Percentiles rank a stretch among this genome's conserved stretches.
Conservation (phyloP, 768 basidiomycete species). For the Pleurotus giganteus region DNA sequence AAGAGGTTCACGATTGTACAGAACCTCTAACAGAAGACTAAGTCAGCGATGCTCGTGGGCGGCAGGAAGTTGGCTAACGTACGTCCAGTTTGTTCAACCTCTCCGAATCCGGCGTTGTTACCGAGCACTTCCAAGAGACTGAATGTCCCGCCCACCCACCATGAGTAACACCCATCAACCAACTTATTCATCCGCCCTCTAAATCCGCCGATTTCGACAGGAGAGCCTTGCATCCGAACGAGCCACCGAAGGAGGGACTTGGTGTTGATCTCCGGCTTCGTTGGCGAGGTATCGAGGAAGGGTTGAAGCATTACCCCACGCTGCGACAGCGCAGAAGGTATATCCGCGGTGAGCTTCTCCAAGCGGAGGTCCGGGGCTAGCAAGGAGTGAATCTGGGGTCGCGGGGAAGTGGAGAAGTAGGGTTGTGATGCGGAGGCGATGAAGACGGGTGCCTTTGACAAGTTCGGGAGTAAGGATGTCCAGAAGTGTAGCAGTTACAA, state of each 20-base stretch:
- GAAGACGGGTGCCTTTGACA: slow-evolving; percentile 68
- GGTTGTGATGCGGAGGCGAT: slow-evolving; percentile 81
- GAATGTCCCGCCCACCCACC: slow-evolving; percentile 97
- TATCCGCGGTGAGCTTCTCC: slow-evolving; percentile 99
- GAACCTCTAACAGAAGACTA: slow-evolving; percentile 27
- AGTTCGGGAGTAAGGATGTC: slow-evolving; percentile 92
- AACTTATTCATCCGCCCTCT: slow-evolving; percentile 93
- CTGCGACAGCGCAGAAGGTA: slow-evolving; percentile 89
- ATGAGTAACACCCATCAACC: slow-evolving; percentile 98
- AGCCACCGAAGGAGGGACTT: slow-evolving; percentile 74
- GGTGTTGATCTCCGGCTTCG: slow-evolving; percentile 51
- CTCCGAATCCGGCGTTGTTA: slow-evolving; percentile 34
- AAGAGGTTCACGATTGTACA: slow-evolving; percentile 67
- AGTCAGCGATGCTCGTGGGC: background rate
- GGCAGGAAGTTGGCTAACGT: slow-evolving; percentile 14
- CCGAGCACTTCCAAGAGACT: slow-evolving; percentile 66
- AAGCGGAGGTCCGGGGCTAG: slow-evolving; percentile 64
- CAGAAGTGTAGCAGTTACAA: slow-evolving; percentile 79
- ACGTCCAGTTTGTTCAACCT: slow-evolving; percentile 34
- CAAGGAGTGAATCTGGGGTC: slow-evolving; percentile 26
- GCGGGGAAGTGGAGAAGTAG: slow-evolving; percentile 40
- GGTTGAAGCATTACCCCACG: slow-evolving; percentile 64
- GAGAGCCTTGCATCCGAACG: slow-evolving; percentile 79
- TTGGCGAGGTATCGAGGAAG: slow-evolving; percentile 22
- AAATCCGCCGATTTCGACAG: slow-evolving; percentile 89